Base-by-base conservation (phyloP, 345 rosid species). In the Eucalyptus shirleyi region DNA sequence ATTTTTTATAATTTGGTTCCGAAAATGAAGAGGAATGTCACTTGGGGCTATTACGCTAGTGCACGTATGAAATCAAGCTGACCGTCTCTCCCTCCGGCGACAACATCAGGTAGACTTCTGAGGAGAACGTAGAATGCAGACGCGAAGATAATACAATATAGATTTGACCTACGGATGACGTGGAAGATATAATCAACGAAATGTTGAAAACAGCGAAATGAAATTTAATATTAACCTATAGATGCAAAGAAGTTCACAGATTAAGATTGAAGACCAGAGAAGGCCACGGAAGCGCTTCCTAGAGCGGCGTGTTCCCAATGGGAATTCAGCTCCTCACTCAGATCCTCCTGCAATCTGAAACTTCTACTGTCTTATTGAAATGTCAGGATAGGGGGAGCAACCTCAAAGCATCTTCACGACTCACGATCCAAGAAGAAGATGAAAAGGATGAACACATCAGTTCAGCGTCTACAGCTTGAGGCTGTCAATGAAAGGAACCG, bases 201-300 rank as follows among this genome's bases (percentile, higher is more conserved):
- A 53, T 53, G 56, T 53, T 77, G 49, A 45, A 23, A 15, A 23
- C n/a, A 17, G 13, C 6, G 45, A 32, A 89, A 93, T 69, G 44
- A 34, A 18, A 69, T 4, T 18, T 17, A 34, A 18, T 69, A 69
- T 34, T 5, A 17, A 69, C 81, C 19, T 34, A 34, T 44, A 34
- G 92, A 87, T 93, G 44, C 92, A 93, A 77, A 91, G 88, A 89
- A 56, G 90, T 89, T 87, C 91, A 32, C 92, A 89, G 89, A 86
- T 82, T 51, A 88, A 55, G 69, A 93, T 91, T 51, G 93, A 92
- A 90, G 93, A 91, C 86, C 93, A 89, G 87, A 91, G 93, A 47
- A 91, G 83, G 91, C 90, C 67, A 53, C 91, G 88, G 23, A 91
- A 90, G 37, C 90, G 88, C 86, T 89, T 92, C 89, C 26, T 91